A percentile compares a stretch with the other conserved stretches of the same genome.
Conservation (phyloP, 441 rosid genomes). For the Populus trichocarpa region DNA sequence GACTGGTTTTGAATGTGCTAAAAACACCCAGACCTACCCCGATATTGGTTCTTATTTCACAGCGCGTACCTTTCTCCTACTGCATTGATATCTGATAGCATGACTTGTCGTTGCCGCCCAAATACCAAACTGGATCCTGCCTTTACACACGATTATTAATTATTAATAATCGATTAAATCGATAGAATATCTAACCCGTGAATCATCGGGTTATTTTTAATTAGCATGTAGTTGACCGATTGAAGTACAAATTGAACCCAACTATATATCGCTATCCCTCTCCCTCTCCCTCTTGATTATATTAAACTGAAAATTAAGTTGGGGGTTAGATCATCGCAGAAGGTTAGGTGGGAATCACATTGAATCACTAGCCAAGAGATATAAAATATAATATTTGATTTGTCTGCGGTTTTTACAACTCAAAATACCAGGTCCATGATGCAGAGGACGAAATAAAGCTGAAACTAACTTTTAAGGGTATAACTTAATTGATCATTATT, state of each 20-base stretch:
- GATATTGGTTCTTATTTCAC: too few relatives aligned
- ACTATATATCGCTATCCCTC: neutral
- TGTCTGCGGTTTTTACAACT: too few relatives aligned
- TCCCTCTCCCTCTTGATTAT: neutral
- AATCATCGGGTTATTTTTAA: too few relatives aligned
- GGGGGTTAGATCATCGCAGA: neutral
- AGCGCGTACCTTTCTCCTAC: neutral
- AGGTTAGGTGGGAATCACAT: neutral
- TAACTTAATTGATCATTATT: rapidly evolving
- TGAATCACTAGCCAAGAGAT: neutral
- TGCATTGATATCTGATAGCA: neutral
- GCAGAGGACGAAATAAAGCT: too few relatives aligned
- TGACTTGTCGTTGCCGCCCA: neutral
- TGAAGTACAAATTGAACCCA: neutral
- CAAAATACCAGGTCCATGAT: too few relatives aligned
- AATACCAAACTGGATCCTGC: neutral
- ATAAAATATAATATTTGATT: too few relatives aligned
- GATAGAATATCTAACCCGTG: neutral
- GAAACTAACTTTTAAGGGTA: too few relatives aligned
- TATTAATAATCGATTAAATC: too few relatives aligned
- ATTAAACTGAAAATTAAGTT: neutral
- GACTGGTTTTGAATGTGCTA: too few relatives aligned
- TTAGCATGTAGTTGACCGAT: neutral
- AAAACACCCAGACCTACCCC: too few relatives aligned
- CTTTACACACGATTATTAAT: too few relatives aligned